A percentile compares a stretch with the other conserved stretches of the same genome.
phyloP scores from a whole-genome alignment of 768 basidiomycete genomes.

The Rhodotorula toruloides region DNA sequence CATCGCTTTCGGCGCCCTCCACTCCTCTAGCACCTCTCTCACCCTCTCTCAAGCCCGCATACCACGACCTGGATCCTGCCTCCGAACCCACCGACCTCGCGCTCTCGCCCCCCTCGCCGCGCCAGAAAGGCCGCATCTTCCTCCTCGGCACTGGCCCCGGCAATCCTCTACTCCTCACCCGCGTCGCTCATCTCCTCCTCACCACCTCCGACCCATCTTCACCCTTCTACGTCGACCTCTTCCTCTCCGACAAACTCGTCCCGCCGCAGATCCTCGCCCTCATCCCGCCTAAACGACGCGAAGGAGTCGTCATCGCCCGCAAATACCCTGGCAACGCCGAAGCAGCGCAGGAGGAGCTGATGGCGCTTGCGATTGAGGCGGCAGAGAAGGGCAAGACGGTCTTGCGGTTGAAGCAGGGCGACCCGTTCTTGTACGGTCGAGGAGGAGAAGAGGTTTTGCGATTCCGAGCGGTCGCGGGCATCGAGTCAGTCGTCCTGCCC shows the following conservation, averaged over 20 bases:
- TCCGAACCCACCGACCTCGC: neutral
- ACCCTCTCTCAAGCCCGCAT: conserved; percentile 66
- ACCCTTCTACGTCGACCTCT: conserved; percentile 51
- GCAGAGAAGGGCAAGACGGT: conserved; percentile 75
- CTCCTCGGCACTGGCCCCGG: conserved; percentile 94
- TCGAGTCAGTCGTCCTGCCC: conserved; percentile 76
- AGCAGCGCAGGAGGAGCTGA: conserved; percentile 87
- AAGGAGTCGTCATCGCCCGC: conserved; percentile 78
- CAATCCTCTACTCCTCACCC: conserved; percentile 82
- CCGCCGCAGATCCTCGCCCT: conserved; percentile 78
- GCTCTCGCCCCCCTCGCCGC: neutral
- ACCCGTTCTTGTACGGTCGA: conserved; percentile 89
- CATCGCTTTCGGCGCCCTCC: conserved; percentile 57
- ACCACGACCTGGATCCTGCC: conserved; percentile 24
- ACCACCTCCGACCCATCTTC: conserved; percentile 53
- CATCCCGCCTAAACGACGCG: conserved; percentile 56
- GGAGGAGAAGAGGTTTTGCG: conserved; percentile 90
- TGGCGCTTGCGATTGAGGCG: conserved; percentile 81
- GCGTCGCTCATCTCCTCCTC: conserved; percentile 74
- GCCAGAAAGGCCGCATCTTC: conserved; percentile 63
- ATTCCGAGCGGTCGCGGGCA: conserved; percentile 72
- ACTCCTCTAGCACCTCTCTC: conserved; percentile 77
- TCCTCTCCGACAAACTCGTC: conserved; percentile 94
- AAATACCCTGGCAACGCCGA: conserved; percentile 99
- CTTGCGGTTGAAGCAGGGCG: conserved; percentile 92